Base-by-base conservation (phyloP, 108 stramenopile genomes). In the Phaeodactylum tricornutum region DNA sequence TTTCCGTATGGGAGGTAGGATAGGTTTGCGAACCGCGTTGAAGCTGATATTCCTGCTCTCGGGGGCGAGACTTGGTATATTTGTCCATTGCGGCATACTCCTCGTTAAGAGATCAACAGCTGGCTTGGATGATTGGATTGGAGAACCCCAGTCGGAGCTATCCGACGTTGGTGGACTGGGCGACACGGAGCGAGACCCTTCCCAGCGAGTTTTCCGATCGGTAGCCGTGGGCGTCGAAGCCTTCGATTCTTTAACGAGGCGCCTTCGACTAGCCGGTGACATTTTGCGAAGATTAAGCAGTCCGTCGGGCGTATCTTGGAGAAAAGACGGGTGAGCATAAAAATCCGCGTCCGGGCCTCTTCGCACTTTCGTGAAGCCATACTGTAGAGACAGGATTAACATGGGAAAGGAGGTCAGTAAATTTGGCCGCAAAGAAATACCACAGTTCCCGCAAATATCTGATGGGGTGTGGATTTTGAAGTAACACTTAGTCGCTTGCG, bases 361-460 rank as follows among this genome's bases (percentile, higher is more conserved):
- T 22, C 80, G 77, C 30, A 80, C 61, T 53, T 89, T 89, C 30
- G 75, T 49, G 48, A 89, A 89, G 42, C 87, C 87, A 64, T 89
- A 89, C 85, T 81, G 59, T 33, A 55, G 25, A 17, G 27, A 67
- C 42, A 39, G 46, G 27, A 37, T 12, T 19, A 47, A 27, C 28
- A 44, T 17, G 4, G 3, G 47, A 43, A 46, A 34, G 17, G 15
- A 31, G 50, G 19, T 33, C 14, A 39, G 38, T 32, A 35, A 31
- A 43, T 12, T 11, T 4, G 32, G n/a, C 15, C 5, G 3, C 2
- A 9, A 14, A 39, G 43, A 20, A n/a, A 33, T 37, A 23, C 4
- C 29, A 11, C 14, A 41, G 17, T 19, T 40, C 36, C 9, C 34
- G 39, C 36, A 11, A 43, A 15, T 19, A 15, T 17, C 11, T 34